Conservation (phyloP, 345 rosid genomes). For the Gossypium turneri region DNA sequence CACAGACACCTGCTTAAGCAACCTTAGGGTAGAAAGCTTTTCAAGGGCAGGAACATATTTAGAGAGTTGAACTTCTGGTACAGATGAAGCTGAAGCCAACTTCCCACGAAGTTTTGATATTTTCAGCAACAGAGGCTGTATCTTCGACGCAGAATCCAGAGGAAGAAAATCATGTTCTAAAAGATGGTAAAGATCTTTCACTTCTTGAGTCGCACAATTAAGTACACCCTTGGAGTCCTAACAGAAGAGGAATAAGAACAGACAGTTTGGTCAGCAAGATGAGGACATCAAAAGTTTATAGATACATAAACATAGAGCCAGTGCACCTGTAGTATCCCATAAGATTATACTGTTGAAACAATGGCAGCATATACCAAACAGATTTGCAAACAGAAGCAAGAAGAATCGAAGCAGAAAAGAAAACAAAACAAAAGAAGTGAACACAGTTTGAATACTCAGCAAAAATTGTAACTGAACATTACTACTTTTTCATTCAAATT, state of each 20-base stretch:
- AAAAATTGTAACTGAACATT: too few species aligned
- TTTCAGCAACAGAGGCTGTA: constrained; percentile 68
- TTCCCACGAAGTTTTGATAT: constrained; percentile 88
- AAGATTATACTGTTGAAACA: too few species aligned
- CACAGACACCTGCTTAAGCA: constrained; percentile 81
- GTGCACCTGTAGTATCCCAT: neutral
- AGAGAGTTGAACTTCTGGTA: constrained; percentile 82
- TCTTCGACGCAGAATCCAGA: constrained; percentile 73
- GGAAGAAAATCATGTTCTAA: constrained; percentile 89
- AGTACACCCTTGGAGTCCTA: constrained; percentile 88
- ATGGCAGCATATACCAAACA: too few species aligned
- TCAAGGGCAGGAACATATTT: constrained; percentile 81
- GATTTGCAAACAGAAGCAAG: too few species aligned
- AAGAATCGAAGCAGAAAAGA: too few species aligned
- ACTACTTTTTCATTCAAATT: too few species aligned
- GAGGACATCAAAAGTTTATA: neutral
- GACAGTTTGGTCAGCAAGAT: neutral
- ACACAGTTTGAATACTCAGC: too few species aligned
- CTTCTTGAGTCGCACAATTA: constrained; percentile 95
- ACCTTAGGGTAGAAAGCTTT: constrained; percentile 79
- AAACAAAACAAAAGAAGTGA: too few species aligned
- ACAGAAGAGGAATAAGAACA: neutral
- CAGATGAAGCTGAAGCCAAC: constrained; percentile 81
- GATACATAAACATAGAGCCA: neutral
- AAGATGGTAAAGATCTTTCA: constrained; percentile 86